These are phyloP conservation scores for Juglanconis oblonga DNA, from an alignment of 2,329 filamentous ascomycete species.

Conservation along the genomic window DNA sequence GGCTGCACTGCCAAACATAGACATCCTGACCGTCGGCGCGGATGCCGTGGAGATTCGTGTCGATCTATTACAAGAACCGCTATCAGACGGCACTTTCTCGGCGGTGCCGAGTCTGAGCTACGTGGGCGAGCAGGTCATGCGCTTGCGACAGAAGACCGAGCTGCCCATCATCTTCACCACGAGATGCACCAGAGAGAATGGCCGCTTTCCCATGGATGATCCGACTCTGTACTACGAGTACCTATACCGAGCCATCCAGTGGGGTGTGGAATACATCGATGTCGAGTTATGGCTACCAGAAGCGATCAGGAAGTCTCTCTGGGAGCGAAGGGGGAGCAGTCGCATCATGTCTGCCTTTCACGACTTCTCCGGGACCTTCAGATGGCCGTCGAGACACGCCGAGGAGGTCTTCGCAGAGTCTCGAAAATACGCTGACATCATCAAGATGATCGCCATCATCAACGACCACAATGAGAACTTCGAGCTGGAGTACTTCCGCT, in stretches of 20 bases:
- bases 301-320: conserved; percentile 64
- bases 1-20: conserved; percentile 77
- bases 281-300: conserved; percentile 86
- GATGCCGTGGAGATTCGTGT: conserved; percentile 84
- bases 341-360: conserved; percentile 91
- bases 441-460: conserved; percentile 88
- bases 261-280: conserved; percentile 87
- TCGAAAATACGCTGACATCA: conserved; percentile 74
- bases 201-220: conserved; percentile 79
- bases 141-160: conserved; percentile 78
- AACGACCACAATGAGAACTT: conserved; percentile 83
- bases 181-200: conserved; percentile 77
- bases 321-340: conserved; percentile 70
- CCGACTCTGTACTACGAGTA: conserved; percentile 74
- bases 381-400: conserved; percentile 74
- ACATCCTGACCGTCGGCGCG: conserved; percentile 82
- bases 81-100: conserved; percentile 58
- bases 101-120: conserved; percentile 75
- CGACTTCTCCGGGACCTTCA: conserved; percentile 81
- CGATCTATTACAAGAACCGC: conserved; percentile 73
- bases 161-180: conserved; percentile 90
- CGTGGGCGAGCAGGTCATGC: conserved; percentile 82
- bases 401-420: conserved; percentile 70
- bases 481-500: conserved; percentile 85
- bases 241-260: conserved; percentile 79